phyloP scores from a whole-genome alignment of 2,329 filamentous ascomycete genomes.

The Penicillium digitatum region DNA sequence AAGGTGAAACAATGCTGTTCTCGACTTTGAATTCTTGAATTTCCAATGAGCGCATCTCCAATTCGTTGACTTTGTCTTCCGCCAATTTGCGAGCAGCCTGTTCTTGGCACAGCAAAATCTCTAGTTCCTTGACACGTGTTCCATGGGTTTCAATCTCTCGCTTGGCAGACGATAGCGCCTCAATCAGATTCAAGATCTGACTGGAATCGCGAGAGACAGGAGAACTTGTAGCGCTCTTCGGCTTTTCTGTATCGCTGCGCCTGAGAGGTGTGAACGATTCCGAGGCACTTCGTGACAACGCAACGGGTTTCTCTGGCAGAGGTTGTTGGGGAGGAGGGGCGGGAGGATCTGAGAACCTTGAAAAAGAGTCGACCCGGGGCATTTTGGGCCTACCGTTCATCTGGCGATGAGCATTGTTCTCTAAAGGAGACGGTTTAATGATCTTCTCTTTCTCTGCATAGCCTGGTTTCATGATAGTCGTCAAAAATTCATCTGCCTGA shows the following conservation, averaged over 20 bases:
- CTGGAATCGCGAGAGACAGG: constrained; percentile 56
- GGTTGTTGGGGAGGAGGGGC: constrained; percentile 91
- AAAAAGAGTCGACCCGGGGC: constrained; percentile 68
- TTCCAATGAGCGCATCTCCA: constrained; percentile 57
- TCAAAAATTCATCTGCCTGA: constrained; percentile 77
- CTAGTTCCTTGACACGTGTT: constrained; percentile 73
- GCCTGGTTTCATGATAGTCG: constrained; percentile 70
- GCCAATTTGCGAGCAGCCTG: constrained; percentile 75
- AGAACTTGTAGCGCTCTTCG: constrained; percentile 51
- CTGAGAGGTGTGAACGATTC: constrained; percentile 58
- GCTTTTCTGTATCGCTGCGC: constrained; percentile 69
- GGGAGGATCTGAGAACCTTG: constrained; percentile 86
- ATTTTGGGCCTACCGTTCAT: constrained; percentile 47
- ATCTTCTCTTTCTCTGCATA: constrained; percentile 49
- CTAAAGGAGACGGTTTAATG: constrained; percentile 45
- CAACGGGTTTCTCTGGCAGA: constrained; percentile 86
- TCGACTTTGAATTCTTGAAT: constrained; percentile 44
- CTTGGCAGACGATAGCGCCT: constrained; percentile 77
- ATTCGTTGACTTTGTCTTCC: constrained; percentile 71
- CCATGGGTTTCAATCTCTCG: constrained; percentile 83
- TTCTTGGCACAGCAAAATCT: constrained; percentile 73
- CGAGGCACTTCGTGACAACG: constrained; percentile 44
- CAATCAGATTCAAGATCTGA: constrained; percentile 79
- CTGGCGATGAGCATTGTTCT: constrained; percentile 42
- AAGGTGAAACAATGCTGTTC: constrained; percentile 47